Evolutionary conservation across 2,329 filamentous ascomycete genomes (phyloP), one percentile per base, ranked within the genome.

Genomic region (Metarhizium anisopliae): DNA sequence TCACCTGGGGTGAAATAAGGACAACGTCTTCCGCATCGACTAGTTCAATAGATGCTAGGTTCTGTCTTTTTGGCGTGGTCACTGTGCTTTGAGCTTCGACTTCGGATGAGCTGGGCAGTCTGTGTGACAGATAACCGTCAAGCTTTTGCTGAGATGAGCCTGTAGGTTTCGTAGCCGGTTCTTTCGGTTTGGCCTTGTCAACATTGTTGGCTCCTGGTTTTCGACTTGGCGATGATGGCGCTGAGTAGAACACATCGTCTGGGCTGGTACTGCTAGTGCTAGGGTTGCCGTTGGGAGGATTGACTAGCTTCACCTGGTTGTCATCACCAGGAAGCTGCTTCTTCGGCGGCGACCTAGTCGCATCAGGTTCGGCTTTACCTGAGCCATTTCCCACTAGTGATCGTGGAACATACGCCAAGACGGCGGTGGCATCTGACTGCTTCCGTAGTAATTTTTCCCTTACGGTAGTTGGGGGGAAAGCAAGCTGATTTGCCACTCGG

Each of bases 231-330:
- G 14, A 51, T 30, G 45, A 45, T 13, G 18, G 6, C 42, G 61
- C 45, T 16, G 45, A 49, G 25, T 49, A 49, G 30, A 49, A 16
- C 5, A 30, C 25, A 49, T 49, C 45, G 25, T 49, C 45, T 13
- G 25, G 11, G 13, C 2, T 14, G 45, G 16, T 49, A 8, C 14
- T 59, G 51, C 55, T 57, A 40, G 58, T 54, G 45, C 56, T 58
- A 7, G 62, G 59, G 43, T 62, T 56, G 25, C 62, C 60, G 20
- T 60, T 59, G 30, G 64, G 58, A 40, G 56, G 59, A 13, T 45
- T 54, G 20, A 58, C 50, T 8, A 63, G 59, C 45, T 62, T 59
- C 18, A 56, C 51, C 35, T 60, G 57, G 43, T 60, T 58, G 30
- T 54, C 56, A 30, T 56, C 50, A 38, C n/a, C 7, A 11, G 40